A percentile compares a stretch with the other conserved stretches of the same genome.
phyloP scores from a whole-genome alignment of 2,329 filamentous ascomycete genomes.

The Cadophora gregata region DNA sequence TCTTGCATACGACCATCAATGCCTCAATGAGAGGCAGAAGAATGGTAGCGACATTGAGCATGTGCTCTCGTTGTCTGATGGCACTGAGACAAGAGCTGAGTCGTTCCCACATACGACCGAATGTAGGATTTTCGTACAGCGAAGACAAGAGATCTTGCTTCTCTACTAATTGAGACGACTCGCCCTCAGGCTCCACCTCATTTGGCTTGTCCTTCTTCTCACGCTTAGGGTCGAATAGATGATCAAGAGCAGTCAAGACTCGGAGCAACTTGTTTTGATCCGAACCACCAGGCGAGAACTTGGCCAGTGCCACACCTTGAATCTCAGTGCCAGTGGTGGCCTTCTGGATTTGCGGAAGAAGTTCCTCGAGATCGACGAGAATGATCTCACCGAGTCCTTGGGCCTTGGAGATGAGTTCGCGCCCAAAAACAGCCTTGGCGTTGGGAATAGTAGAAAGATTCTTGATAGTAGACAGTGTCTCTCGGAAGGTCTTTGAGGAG shows the following conservation, averaged over 20 bases:
- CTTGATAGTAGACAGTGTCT: conserved; percentile 98
- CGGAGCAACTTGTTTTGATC: conserved; percentile 96
- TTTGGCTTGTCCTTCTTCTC: conserved; percentile 50
- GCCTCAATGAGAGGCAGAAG: conserved; percentile 93
- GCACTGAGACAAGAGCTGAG: conserved; percentile 86
- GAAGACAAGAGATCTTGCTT: conserved; percentile 87
- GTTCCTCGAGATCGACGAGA: conserved; percentile 80
- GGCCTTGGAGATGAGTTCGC: conserved; percentile 87
- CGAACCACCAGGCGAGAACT: conserved; percentile 94
- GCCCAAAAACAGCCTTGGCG: conserved; percentile 89
- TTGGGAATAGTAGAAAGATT: conserved; percentile 93
- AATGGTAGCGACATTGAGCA: conserved; percentile 97
- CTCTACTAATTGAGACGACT: conserved; percentile 60
- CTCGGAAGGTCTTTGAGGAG: conserved; percentile 96
- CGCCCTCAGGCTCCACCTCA: conserved; percentile 58
- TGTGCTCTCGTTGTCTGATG: conserved; percentile 90
- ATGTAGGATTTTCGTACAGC: conserved; percentile 89
- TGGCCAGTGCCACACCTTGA: conserved; percentile 89
- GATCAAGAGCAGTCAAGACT: conserved; percentile 91
- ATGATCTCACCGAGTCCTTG: conserved; percentile 85
- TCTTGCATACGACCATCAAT: conserved; percentile 99
- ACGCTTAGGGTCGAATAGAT: conserved; percentile 87
- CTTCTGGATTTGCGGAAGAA: conserved; percentile 84
- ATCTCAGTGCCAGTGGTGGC: conserved; percentile 92
- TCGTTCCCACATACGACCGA: conserved; percentile 89